Base-by-base conservation (phyloP, 768 basidiomycete genomes). In the Trametes maxima region DNA sequence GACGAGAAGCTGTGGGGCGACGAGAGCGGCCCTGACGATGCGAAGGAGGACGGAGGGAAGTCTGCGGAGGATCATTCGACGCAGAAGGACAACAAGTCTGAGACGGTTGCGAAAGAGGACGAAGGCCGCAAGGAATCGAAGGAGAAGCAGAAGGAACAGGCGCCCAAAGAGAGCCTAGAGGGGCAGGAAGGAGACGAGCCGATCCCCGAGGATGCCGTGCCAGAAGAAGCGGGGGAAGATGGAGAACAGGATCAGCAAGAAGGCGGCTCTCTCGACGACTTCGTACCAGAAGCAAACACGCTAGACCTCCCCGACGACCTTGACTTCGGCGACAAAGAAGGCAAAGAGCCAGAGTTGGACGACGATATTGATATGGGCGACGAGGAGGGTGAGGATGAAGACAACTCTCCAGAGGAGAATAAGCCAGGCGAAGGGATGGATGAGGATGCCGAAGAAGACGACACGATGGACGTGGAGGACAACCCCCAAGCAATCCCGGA, bases 1-100 rank as follows among this genome's bases (percentile, higher is more conserved):
- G 96, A 98, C 70, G 96, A 99, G 77, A 98, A 98, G 77, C 78
- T 99, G 66, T 98, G 97, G 96, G 94, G 91, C 19, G 92, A 95
- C 64, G 89, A 96, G 66, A 74, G 79, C 51, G 84, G 83, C 13
- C 80, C 84, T 4, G 79, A 83, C 25, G 80, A 85, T 51, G 70
- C 80, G 14, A 75, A 80, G 21, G 73, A 79, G n/a, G 74, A 74
- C 25, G 80, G 86, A 46, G 82, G 85, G 47, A 84, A 86, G 70
- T 76, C 81, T 22, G 77, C 85, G 57, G 76, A 90, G 63, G 86
- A 91, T 63, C 82, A 79, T 66, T 85, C 86, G 39, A 77, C 78
- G 54, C 73, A 64, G 57, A 74, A 61, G 60, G 67, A 64, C 68
- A 76, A 33, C 73, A 67, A 13, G 58, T 68, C 16, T 3, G 57